A percentile compares a stretch with the other conserved stretches of the same genome.
phyloP scores from a whole-genome alignment of 2,329 filamentous ascomycete species.

The Leptodontidium sp. region DNA sequence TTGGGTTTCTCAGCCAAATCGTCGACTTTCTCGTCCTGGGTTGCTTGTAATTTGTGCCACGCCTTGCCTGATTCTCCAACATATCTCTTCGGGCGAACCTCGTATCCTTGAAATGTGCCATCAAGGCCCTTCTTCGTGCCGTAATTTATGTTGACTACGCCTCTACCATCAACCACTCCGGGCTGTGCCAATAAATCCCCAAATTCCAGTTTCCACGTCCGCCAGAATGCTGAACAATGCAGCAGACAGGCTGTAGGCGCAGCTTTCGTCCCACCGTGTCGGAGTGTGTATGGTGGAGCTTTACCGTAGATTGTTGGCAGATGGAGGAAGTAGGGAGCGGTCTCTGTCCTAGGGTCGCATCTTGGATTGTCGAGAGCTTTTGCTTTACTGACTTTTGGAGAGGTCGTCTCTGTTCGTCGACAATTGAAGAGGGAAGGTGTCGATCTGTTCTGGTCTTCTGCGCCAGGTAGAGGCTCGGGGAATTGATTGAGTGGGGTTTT shows the following conservation, averaged over 20 bases:
- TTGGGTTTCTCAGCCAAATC: conserved; percentile 21
- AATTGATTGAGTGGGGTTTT: conserved; percentile 17
- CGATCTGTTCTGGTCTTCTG: not conserved
- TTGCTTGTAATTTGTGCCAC: conserved; percentile 26
- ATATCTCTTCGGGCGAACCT: conserved; percentile 22
- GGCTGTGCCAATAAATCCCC: conserved; percentile 29
- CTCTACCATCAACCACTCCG: conserved; percentile 32
- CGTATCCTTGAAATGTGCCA: conserved; percentile 33
- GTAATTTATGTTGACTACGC: conserved; percentile 28
- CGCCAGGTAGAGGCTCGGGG: not conserved
- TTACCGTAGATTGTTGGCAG: conserved; percentile 27
- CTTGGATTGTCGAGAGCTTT: conserved; percentile 28
- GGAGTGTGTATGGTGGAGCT: conserved; percentile 29
- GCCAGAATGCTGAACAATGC: conserved; percentile 18
- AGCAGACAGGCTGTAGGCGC: conserved; percentile 23
- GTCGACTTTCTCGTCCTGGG: not conserved
- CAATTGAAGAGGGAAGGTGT: not conserved
- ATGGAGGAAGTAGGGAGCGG: conserved; percentile 32
- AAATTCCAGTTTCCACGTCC: conserved; percentile 30
- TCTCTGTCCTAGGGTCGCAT: conserved; percentile 29
- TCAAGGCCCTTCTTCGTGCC: conserved; percentile 30
- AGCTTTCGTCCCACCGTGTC: conserved; percentile 26
- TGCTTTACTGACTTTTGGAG: conserved; percentile 19
- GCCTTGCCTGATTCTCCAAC: conserved; percentile 31
- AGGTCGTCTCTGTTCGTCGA: conserved; percentile 12